Evolutionary conservation across 192 early-diverging fungal species (phyloP).

Genomic region (Phycomyces nitens): DNA sequence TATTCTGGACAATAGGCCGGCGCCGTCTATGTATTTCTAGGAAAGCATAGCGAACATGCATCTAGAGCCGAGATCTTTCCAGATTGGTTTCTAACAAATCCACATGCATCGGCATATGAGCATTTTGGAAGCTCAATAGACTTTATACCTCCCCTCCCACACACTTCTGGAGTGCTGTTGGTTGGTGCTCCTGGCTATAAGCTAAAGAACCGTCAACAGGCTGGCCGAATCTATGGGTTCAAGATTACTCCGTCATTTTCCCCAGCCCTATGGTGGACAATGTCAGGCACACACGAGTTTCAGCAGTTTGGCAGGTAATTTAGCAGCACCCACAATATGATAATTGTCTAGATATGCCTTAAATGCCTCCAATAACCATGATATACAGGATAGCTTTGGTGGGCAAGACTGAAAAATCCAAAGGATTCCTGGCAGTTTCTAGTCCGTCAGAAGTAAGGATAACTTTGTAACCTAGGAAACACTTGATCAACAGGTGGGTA

Average conservation of each 20-base stretch:
- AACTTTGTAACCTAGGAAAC: not conserved
- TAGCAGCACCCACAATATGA: too few species aligned
- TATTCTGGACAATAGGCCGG: constrained; percentile 39
- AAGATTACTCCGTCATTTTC: not conserved
- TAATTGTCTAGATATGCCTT: too few species aligned
- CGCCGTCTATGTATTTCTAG: constrained; percentile 40
- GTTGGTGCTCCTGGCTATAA: constrained; percentile 35
- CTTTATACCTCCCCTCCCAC: not conserved
- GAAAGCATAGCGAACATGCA: not conserved
- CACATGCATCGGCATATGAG: constrained; percentile 14
- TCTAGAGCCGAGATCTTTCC: not conserved
- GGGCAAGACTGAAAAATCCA: not conserved
- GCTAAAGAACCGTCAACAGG: not conserved
- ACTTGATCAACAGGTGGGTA: too few species aligned
- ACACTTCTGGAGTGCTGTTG: constrained; percentile 7
- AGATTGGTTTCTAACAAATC: constrained; percentile 8
- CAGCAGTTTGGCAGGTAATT: constrained; percentile 39
- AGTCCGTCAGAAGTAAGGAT: constrained; percentile 21
- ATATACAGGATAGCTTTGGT: not conserved
- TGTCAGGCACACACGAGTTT: constrained; percentile 32
- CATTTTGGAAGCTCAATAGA: constrained; percentile 30
- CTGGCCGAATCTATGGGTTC: constrained; percentile 37
- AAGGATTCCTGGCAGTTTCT: constrained; percentile 13
- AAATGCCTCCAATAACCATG: not conserved
- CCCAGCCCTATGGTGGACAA: constrained; percentile 15